Evolutionary conservation across 2,329 filamentous ascomycete species (phyloP).

Genomic region (Venturia aucupariae): DNA sequence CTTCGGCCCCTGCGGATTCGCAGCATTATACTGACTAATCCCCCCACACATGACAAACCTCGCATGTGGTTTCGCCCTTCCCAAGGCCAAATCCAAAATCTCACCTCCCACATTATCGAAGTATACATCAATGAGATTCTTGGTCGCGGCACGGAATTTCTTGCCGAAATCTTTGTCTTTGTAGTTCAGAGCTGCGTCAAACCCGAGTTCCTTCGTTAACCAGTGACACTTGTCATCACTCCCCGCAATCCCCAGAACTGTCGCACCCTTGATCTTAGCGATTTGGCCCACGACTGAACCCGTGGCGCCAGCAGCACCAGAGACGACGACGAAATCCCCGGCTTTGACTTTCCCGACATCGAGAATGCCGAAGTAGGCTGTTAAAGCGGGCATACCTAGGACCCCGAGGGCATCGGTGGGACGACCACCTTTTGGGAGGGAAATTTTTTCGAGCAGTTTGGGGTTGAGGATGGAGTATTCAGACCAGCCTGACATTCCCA

Average conservation of each 20-base stretch:
- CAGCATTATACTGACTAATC: constrained; percentile 60
- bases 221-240: constrained; percentile 58
- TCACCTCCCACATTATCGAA: constrained; percentile 69
- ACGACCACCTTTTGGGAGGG: constrained; percentile 37
- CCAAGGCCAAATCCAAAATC: constrained; percentile 57
- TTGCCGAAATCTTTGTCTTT: constrained; percentile 53
- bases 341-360: constrained; percentile 58
- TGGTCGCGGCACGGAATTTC: constrained; percentile 52
- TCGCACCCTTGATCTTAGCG: constrained; percentile 60
- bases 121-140: constrained; percentile 56
- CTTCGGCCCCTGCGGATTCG: constrained; percentile 46
- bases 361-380: constrained; percentile 66
- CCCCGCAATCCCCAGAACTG: constrained; percentile 57
- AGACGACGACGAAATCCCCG: constrained; percentile 68
- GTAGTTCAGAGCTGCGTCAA: constrained; percentile 61
- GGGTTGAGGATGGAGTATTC: constrained; percentile 53
- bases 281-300: constrained; percentile 71
- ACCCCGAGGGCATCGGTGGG: constrained; percentile 54
- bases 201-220: constrained; percentile 54
- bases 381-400: constrained; percentile 44
- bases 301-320: constrained; percentile 68
- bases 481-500: constrained; percentile 52
- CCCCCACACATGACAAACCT: constrained; percentile 63
- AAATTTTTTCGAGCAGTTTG: constrained; percentile 38
- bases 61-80: constrained; percentile 51